These are phyloP conservation scores for Chloris gayana DNA, from an alignment of 176 grass and related monocot species.

Conservation along the genomic window DNA sequence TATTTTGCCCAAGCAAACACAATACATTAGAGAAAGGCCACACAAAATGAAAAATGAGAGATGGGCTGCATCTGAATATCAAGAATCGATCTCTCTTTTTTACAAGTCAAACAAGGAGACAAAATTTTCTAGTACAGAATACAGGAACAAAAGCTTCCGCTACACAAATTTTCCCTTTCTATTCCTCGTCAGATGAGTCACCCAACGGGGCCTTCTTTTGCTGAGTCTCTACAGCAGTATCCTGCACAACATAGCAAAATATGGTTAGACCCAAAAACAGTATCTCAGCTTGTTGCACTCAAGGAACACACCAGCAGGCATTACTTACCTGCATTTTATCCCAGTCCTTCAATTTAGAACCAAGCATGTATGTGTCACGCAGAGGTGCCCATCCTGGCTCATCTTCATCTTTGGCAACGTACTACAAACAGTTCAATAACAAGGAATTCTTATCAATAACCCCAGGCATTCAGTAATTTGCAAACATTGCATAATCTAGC, in stretches of 20 bases:
- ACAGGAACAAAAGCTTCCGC: not conserved
- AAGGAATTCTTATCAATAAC: not conserved
- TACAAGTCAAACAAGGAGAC: not conserved
- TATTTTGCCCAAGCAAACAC: too few relatives aligned
- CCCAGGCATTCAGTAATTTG: not conserved
- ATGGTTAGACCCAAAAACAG: conserved; percentile 3
- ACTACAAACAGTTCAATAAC: conserved; percentile 35
- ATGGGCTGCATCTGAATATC: too few relatives aligned
- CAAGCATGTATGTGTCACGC: conserved; percentile 74
- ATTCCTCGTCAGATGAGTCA: conserved; percentile 65
- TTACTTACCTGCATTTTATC: conserved; percentile 79
- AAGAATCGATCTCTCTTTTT: too few relatives aligned
- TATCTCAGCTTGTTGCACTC: not conserved
- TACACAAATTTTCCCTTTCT: conserved; percentile 21
- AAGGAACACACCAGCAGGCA: not conserved
- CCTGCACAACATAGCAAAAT: conserved; percentile 35
- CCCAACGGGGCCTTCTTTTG: conserved; percentile 35
- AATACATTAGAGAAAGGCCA: too few relatives aligned
- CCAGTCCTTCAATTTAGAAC: conserved; percentile 86
- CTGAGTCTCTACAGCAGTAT: conserved; percentile 30
- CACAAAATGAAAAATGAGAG: too few relatives aligned
- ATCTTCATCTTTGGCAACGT: conserved; percentile 53
- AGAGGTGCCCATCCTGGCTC: conserved; percentile 74
- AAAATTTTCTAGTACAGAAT: not conserved
- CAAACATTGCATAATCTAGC: not conserved